Conservation (phyloP, 2,329 filamentous ascomycete species). For the Nemania abortiva region DNA sequence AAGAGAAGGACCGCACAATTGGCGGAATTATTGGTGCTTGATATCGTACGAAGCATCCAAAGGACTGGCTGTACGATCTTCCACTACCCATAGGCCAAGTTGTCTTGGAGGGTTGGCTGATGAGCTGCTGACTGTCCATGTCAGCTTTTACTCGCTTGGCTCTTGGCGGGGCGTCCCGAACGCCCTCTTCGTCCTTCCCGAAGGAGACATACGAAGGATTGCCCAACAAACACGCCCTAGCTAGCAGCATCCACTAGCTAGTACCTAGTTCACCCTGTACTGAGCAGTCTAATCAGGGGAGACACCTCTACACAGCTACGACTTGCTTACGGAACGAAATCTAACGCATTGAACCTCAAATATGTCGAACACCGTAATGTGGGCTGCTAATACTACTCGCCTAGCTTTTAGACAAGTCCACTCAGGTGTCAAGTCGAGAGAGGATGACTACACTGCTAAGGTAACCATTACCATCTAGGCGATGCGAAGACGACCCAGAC, state of each 20-base stretch:
- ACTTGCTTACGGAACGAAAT: slow-evolving; percentile 10
- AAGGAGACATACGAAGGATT: not conserved
- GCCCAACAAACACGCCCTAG: slow-evolving; percentile 11
- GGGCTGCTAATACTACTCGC: not conserved
- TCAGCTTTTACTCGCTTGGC: slow-evolving; percentile 28
- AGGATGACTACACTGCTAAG: slow-evolving; percentile 29
- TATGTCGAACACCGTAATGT: slow-evolving; percentile 13
- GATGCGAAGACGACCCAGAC: slow-evolving; percentile 11
- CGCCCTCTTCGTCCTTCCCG: not conserved
- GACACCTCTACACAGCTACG: not conserved
- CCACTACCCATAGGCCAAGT: not conserved
- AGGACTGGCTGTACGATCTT: not conserved
- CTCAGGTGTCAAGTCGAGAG: slow-evolving; percentile 9
- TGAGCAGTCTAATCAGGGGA: not conserved
- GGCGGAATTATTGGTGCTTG: slow-evolving; percentile 3
- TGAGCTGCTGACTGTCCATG: slow-evolving; percentile 33
- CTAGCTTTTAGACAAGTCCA: slow-evolving; percentile 7
- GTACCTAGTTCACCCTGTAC: not conserved
- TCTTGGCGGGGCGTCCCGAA: slow-evolving; percentile 23
- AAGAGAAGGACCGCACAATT: not conserved
- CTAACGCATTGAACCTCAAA: slow-evolving; percentile 15
- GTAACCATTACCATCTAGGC: slow-evolving; percentile 5
- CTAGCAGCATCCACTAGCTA: slow-evolving; percentile 1
- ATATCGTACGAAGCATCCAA: slow-evolving; percentile 3
- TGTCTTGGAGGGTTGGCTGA: slow-evolving; percentile 1